phyloP scores from a whole-genome alignment of 768 basidiomycete genomes.

The Leccinum disarticulatum region DNA sequence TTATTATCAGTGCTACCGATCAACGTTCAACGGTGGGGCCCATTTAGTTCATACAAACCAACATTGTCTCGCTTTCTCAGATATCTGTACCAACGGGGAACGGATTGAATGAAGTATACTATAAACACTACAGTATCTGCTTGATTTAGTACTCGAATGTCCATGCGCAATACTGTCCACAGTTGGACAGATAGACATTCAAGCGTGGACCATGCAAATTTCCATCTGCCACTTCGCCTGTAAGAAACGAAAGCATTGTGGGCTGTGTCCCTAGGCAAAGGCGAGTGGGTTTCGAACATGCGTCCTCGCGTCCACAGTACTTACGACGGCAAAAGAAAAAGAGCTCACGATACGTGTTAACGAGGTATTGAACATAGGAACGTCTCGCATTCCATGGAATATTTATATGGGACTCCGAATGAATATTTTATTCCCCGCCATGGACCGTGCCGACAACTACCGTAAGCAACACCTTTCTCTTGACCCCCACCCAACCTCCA shows the following conservation, averaged over 20 bases:
- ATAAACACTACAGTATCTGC: conserved; percentile 39
- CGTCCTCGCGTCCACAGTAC: neutral
- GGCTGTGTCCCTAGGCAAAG: conserved; percentile 77
- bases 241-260: conserved; percentile 75
- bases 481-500: conserved; percentile 24
- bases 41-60: neutral
- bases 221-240: conserved; percentile 71
- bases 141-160: conserved; percentile 78
- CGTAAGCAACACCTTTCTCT: conserved; percentile 15
- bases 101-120: neutral
- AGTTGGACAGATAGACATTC: conserved; percentile 50
- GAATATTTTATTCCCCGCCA: conserved; percentile 22
- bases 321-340: neutral
- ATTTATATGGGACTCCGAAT: conserved; percentile 20
- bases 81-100: neutral
- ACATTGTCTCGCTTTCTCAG: neutral
- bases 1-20: neutral
- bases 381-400: neutral
- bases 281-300: conserved; percentile 49
- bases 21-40: neutral
- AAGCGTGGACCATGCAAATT: conserved; percentile 70
- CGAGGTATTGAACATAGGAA: neutral
- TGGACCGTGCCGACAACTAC: conserved; percentile 20
- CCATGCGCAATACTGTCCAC: conserved; percentile 42
- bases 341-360: neutral